Evolutionary conservation across 2,329 filamentous ascomycete genomes (phyloP).

Genomic region (Ophiocordyceps unilateralis): DNA sequence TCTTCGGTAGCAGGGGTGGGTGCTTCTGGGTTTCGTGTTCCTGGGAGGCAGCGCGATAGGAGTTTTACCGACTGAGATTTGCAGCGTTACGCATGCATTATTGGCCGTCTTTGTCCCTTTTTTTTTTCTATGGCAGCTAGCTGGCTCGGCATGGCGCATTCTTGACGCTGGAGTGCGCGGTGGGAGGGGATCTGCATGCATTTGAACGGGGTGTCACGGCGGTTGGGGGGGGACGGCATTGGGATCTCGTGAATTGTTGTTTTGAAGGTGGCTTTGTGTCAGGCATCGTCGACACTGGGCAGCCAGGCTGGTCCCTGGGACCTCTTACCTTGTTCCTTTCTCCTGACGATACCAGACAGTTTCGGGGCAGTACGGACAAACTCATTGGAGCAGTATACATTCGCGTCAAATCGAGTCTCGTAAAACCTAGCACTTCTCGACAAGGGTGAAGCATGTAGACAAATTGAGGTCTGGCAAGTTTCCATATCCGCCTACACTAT

Average conservation of each 20-base stretch:
- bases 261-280: conserved; percentile 4
- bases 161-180: not conserved
- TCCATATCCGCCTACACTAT: no score
- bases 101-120: not conserved
- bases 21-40: not conserved
- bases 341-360: conserved; percentile 14
- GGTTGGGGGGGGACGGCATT: not conserved
- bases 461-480: no score
- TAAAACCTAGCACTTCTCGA: no score
- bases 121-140: not conserved
- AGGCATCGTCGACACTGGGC: not conserved
- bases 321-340: not conserved
- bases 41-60: not conserved
- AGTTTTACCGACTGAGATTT: not conserved
- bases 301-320: not conserved
- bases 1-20: no score
- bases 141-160: not conserved
- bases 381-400: not conserved
- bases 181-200: not conserved
- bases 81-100: not conserved
- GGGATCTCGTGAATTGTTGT: not conserved
- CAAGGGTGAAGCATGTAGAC: no score
- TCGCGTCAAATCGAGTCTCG: no score
- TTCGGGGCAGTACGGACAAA: conserved; percentile 4
- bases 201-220: not conserved